Evolutionary conservation across 768 basidiomycete species (phyloP).

Genomic region (Kwoniella mangroviensis): DNA sequence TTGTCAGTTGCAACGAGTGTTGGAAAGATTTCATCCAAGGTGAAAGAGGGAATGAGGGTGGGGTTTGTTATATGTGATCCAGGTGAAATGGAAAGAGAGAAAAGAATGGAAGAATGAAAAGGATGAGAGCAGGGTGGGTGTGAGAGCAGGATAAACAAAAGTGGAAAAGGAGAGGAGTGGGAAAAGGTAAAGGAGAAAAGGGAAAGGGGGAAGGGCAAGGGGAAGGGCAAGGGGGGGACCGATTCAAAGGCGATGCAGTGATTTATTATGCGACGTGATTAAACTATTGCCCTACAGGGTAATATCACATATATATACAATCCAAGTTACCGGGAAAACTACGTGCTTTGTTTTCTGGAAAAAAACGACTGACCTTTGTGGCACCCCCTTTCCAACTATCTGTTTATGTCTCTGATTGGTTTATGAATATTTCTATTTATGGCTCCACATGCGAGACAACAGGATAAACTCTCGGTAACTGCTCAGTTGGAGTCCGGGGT

Average conservation of each 20-base stretch:
- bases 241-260: background rate
- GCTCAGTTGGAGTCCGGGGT: too few relatives aligned
- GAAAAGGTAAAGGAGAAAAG: background rate
- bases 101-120: slow-evolving; percentile 2
- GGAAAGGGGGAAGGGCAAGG: too few relatives aligned
- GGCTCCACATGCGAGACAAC: background rate
- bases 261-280: background rate
- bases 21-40: background rate
- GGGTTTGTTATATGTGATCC: background rate
- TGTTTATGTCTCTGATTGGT: background rate
- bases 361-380: background rate
- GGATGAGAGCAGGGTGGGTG: background rate
- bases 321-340: background rate
- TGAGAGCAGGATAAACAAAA: background rate
- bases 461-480: too few relatives aligned
- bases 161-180: background rate
- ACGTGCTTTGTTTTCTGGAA: background rate
- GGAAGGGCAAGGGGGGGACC: too few relatives aligned
- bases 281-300: background rate
- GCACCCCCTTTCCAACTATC: background rate
- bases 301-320: background rate
- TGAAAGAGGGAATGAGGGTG: background rate
- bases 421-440: background rate
- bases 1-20: background rate
- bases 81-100: background rate